Evolutionary conservation across 352 stramenopile genomes (phyloP).

Genomic region (Phytophthora cryptogea): DNA sequence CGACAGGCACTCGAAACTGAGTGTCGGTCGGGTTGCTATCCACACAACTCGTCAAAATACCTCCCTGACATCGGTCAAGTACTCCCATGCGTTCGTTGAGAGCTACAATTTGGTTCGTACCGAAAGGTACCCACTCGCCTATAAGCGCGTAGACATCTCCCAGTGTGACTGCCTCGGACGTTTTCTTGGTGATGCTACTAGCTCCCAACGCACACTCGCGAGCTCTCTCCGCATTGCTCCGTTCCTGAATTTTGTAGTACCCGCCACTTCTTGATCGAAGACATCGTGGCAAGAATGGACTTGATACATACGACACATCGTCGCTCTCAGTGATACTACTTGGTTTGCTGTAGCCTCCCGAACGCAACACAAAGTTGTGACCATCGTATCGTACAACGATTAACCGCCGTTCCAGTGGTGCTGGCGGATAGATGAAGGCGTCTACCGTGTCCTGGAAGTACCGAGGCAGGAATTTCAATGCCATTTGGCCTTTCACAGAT

Average conservation of each 20-base stretch:
- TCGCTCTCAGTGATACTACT: constrained; percentile 96
- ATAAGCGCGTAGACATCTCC: constrained; percentile 97
- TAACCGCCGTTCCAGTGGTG: constrained; percentile 47
- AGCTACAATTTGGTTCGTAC: constrained; percentile 97
- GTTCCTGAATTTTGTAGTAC: constrained; percentile 76
- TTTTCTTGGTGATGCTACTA: constrained; percentile 90
- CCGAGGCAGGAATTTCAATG: constrained; percentile 82
- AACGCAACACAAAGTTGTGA: constrained; percentile 75
- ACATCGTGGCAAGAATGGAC: constrained; percentile 96
- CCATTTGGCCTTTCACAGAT: constrained; percentile 85
- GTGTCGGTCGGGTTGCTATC: constrained; percentile 84
- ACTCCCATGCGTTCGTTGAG: constrained; percentile 97
- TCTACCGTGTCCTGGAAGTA: constrained; percentile 75
- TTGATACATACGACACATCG: constrained; percentile 97
- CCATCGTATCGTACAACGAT: constrained; percentile 65
- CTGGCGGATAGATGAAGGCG: constrained; percentile 60
- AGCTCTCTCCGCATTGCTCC: constrained; percentile 93
- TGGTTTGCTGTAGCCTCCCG: constrained; percentile 85
- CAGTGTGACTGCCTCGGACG: constrained; percentile 93
- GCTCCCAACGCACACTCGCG: constrained; percentile 81
- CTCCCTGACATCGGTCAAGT: constrained; percentile 95
- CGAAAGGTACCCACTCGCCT: constrained; percentile 97
- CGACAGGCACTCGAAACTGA: constrained; percentile 88
- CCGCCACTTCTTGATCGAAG: constrained; percentile 87
- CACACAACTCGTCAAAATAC: constrained; percentile 95